phyloP scores from a whole-genome alignment of 2,329 filamentous ascomycete species.

The Colletotrichum tofieldiae region DNA sequence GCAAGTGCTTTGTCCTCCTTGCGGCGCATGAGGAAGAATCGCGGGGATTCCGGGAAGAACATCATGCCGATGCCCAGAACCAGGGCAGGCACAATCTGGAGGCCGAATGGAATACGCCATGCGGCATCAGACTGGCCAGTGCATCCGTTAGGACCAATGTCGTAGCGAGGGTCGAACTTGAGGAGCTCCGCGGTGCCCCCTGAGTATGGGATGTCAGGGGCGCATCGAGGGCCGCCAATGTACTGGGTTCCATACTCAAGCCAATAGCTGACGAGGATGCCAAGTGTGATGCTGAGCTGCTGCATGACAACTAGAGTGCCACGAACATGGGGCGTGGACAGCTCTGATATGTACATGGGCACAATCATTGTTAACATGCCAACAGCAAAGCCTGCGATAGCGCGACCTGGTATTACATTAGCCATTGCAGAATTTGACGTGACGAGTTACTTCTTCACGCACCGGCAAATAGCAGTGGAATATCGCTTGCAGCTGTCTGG shows the following conservation, averaged over 20 bases:
- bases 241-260: constrained; percentile 59
- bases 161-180: constrained; percentile 60
- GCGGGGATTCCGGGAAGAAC: constrained; percentile 62
- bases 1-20: constrained; percentile 53
- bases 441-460: background rate
- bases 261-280: constrained; percentile 61
- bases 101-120: background rate
- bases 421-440: background rate
- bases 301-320: constrained; percentile 64
- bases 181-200: constrained; percentile 56
- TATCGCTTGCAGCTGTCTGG: constrained; percentile 56
- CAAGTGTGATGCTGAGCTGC: constrained; percentile 59
- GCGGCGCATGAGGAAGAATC: constrained; percentile 52
- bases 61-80: constrained; percentile 70
- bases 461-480: background rate
- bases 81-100: constrained; percentile 57
- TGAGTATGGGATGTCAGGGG: constrained; percentile 62
- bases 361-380: constrained; percentile 58
- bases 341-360: constrained; percentile 64
- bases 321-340: constrained; percentile 64
- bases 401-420: constrained; percentile 51
- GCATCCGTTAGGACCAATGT: constrained; percentile 56
- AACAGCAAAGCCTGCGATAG: constrained; percentile 61
- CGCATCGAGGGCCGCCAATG: constrained; percentile 62
- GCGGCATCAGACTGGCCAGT: background rate